Base-by-base conservation (phyloP, 2,329 filamentous ascomycete species). In the Botrytis squamosa region DNA sequence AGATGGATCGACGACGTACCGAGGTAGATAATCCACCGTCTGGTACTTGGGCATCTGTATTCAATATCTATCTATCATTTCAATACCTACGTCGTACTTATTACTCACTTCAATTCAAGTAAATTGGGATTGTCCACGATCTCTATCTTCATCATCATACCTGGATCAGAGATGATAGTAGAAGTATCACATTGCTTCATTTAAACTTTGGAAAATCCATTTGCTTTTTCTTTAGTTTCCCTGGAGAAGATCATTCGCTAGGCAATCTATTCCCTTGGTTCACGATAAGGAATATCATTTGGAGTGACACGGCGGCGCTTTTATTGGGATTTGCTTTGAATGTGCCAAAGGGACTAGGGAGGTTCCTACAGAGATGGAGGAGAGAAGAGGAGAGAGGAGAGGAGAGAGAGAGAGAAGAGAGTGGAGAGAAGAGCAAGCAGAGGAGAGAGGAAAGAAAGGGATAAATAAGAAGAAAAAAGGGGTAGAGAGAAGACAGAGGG, bases 221-320 rank as follows among this genome's bases (percentile, higher is more conserved):
- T 65, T 65, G 40, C 62, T 46, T 64, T 44, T 64, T 20, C 16
- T 64, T 10, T 64, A n/a, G 25, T 64, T 44, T 44, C 38, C 38
- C 62, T 29, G 62, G 14, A 42, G 62, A 64, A 64, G 62, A 64
- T 64, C 62, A 64, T 29, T 64, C 25, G 38, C 62, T 64, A 44
- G 36, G 22, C 9, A 63, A 22, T 46, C 44, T 46, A 40, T 25
- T 29, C 29, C n/a, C 52, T 29, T 55, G 49, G 12, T 55, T 18
- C 52, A 44, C 38, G 62, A 64, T 64, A 64, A 44, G 62, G n/a
- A 42, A 64, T 44, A 20, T 18, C 1, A 44, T 44, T 29, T 33
- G 4, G 38, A 25, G 59, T n/a, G 59, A 62, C 59, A 62, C 52
- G 12, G 59, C 59, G 59, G 59, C 59, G 22, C 25, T 62, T 62